These are phyloP conservation scores for Zygotorulaspora chibaensis DNA, from an alignment of 805 yeast species.

Conservation along the genomic window DNA sequence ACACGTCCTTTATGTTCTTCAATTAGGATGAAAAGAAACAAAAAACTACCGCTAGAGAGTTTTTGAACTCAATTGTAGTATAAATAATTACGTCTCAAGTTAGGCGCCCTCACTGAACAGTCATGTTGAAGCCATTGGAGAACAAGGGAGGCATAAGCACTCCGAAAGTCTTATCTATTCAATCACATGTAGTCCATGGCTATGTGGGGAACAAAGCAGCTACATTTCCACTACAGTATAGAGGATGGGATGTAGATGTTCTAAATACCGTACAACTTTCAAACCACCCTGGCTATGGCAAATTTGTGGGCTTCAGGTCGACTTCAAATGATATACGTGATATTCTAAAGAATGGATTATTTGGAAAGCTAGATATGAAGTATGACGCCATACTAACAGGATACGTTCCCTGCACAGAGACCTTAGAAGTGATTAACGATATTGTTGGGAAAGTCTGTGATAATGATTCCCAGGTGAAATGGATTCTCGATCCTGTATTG, in stretches of 20 bases:
- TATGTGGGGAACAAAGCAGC: slow-evolving; percentile 92
- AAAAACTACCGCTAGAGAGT: no score
- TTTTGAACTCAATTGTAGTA: no score
- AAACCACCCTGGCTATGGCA: slow-evolving; percentile 87
- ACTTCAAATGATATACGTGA: slow-evolving; percentile 43
- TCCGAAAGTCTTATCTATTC: slow-evolving; percentile 48
- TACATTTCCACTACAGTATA: slow-evolving; percentile 78
- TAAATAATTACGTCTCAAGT: no score
- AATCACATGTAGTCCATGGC: slow-evolving; percentile 93
- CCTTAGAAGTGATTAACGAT: slow-evolving; percentile 47
- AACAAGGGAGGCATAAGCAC: slow-evolving; percentile 5
- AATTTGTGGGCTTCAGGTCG: slow-evolving; percentile 55
- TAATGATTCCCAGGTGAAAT: slow-evolving; percentile 35
- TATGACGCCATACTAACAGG: slow-evolving; percentile 77
- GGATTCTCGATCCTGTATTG: slow-evolving; percentile 85
- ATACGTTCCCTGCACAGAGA: slow-evolving; percentile 62
- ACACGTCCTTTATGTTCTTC: no score
- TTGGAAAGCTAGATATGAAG: slow-evolving; percentile 40
- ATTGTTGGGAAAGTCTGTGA: slow-evolving; percentile 37
- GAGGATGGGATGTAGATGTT: slow-evolving; percentile 91
- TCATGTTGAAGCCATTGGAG: slow-evolving; percentile 1
- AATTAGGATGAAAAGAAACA: no score
- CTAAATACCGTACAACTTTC: slow-evolving; percentile 85
- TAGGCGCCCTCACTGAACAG: background rate
- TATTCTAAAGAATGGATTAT: slow-evolving; percentile 51